Evolutionary conservation across 495 filamentous ascomycete species (phyloP).

Genomic region (Oleoguttula mirabilis): DNA sequence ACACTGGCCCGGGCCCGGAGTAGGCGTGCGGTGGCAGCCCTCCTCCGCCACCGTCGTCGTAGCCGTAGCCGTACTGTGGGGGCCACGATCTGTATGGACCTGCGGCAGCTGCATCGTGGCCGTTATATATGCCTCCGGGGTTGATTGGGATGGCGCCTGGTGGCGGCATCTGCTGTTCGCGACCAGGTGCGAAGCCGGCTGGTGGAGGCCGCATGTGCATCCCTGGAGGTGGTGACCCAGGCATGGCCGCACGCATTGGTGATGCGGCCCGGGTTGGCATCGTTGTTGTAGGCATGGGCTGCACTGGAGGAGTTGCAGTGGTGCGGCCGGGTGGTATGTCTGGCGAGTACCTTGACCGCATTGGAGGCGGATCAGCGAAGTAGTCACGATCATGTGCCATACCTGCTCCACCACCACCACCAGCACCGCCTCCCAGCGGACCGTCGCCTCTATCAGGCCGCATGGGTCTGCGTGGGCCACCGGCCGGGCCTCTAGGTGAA

Average conservation of each 20-base stretch:
- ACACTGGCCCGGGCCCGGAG: background rate
- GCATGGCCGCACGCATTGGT: background rate
- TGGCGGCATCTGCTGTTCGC: background rate
- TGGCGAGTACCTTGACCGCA: background rate
- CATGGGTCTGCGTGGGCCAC: background rate
- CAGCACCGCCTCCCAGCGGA: background rate
- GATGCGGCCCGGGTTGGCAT: background rate
- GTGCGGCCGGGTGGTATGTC: background rate
- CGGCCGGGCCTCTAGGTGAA: background rate
- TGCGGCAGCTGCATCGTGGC: background rate
- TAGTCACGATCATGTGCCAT: background rate
- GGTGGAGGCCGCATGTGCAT: background rate
- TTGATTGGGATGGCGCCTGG: background rate
- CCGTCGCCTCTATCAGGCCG: slow-evolving; percentile 1
- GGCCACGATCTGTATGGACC: background rate
- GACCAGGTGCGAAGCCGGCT: background rate
- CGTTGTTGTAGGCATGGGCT: background rate
- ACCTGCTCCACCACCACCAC: background rate
- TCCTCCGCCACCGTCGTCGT: too few relatives aligned
- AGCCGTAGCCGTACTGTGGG: too few relatives aligned
- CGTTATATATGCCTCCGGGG: background rate
- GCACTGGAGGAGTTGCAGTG: background rate
- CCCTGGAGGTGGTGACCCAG: background rate
- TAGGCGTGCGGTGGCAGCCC: too few relatives aligned
- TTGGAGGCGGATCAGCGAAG: background rate